Evolutionary conservation across 805 yeast species (phyloP).

Genomic region (Scheffersomyces lignosus): DNA sequence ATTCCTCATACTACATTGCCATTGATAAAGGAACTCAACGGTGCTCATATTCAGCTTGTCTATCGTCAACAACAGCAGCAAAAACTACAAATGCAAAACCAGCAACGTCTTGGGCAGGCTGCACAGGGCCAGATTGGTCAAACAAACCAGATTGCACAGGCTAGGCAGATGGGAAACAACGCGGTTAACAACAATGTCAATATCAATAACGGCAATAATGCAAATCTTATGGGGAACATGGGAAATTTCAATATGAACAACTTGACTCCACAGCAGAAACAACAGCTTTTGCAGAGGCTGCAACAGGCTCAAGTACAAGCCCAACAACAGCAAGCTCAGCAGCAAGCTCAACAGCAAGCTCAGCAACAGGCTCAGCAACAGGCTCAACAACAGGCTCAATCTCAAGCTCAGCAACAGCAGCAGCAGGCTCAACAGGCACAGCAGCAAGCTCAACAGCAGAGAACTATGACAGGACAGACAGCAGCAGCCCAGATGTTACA

Average conservation of each 20-base stretch:
- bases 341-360: constrained; percentile 17
- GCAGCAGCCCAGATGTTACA: constrained; percentile 8
- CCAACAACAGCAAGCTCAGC: constrained; percentile 23
- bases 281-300: constrained; percentile 30
- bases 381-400: constrained; percentile 23
- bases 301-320: constrained; percentile 20
- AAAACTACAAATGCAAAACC: constrained; percentile 25
- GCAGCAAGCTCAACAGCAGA: constrained; percentile 22
- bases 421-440: constrained; percentile 18
- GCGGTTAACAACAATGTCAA: constrained; percentile 3
- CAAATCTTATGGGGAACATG: constrained; percentile 14
- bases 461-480: constrained; percentile 11
- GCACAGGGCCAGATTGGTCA: constrained; percentile 2
- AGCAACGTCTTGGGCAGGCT: too few relatives aligned
- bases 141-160: constrained; percentile 12
- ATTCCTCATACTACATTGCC: constrained; percentile 60
- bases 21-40: constrained; percentile 64
- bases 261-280: constrained; percentile 37
- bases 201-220: constrained; percentile 10
- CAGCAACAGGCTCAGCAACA: constrained; percentile 19
- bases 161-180: constrained; percentile 10
- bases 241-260: constrained; percentile 20
- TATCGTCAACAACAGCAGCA: constrained; percentile 51
- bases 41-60: constrained; percentile 61
- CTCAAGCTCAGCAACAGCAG: constrained; percentile 24